Evolutionary conservation across 2,329 filamentous ascomycete species (phyloP).

Genomic region (Aspergillus jensenii): DNA sequence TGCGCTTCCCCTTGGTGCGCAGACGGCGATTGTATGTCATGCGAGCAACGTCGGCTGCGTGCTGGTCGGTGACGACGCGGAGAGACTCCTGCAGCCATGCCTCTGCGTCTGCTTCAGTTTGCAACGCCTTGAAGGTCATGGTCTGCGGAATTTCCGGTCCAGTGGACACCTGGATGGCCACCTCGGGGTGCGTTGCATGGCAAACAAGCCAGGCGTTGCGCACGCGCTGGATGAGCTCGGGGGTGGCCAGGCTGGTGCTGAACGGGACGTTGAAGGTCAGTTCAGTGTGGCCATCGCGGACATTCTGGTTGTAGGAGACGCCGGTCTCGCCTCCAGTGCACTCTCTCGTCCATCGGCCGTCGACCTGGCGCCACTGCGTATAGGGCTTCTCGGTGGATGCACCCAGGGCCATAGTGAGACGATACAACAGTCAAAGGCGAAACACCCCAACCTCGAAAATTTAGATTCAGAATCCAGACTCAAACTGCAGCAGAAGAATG

Average conservation of each 20-base stretch:
- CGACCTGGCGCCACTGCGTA: background rate
- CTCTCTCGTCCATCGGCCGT: background rate
- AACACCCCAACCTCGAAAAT: too few relatives aligned
- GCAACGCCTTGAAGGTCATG: background rate
- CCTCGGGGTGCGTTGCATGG: background rate
- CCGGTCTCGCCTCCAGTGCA: background rate
- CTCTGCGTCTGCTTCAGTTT: background rate
- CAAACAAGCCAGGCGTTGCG: background rate
- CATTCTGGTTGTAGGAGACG: background rate
- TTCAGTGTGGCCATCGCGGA: background rate
- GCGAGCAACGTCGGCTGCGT: background rate
- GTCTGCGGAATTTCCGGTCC: background rate
- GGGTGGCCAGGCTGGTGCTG: background rate
- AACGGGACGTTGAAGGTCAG: background rate
- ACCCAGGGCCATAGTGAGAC: background rate
- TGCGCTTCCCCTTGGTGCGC: background rate
- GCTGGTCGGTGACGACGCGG: background rate
- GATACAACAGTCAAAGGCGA: too few relatives aligned
- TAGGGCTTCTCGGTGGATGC: background rate
- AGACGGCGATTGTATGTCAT: background rate
- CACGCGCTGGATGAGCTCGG: background rate
- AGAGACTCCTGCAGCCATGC: background rate
- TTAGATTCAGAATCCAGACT: too few relatives aligned
- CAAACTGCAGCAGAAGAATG: background rate
- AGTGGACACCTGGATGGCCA: background rate